A percentile compares a stretch with the other conserved stretches of the same genome.
Evolutionary conservation across 2,329 filamentous ascomycete genomes (phyloP).

Genomic region (Simplicillium aogashimaense): DNA sequence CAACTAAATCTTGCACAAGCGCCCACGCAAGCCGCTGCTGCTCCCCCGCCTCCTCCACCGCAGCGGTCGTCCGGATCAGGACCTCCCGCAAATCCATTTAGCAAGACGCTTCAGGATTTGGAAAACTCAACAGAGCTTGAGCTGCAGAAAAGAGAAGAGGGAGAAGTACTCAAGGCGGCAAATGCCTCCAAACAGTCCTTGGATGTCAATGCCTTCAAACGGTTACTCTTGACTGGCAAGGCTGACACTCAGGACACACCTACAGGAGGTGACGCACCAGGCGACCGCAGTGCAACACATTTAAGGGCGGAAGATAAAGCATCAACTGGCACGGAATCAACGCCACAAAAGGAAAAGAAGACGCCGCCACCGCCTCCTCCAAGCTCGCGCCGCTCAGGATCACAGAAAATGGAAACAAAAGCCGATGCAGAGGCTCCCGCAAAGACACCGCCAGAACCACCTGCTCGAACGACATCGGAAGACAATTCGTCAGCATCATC

Average conservation of each 20-base stretch:
- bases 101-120: slow-evolving; percentile 42
- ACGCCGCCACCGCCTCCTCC: slow-evolving; percentile 62
- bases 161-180: slow-evolving; percentile 19
- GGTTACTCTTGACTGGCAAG: slow-evolving; percentile 65
- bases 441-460: slow-evolving; percentile 9
- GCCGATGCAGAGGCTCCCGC: slow-evolving; percentile 22
- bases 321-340: background rate
- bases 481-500: slow-evolving; percentile 20
- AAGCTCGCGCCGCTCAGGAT: slow-evolving; percentile 68
- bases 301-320: background rate
- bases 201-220: slow-evolving; percentile 71
- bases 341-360: slow-evolving; percentile 33
- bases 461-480: slow-evolving; percentile 20
- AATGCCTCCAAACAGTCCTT: slow-evolving; percentile 36
- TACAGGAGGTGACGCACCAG: background rate
- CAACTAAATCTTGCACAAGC: too few relatives aligned
- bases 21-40: too few relatives aligned
- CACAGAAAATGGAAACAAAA: slow-evolving; percentile 45
- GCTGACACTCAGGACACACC: slow-evolving; percentile 21
- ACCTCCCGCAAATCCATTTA: slow-evolving; percentile 35
- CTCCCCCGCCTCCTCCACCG: too few relatives aligned
- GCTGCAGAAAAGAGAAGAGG: slow-evolving; percentile 19
- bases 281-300: background rate
- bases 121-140: slow-evolving; percentile 26
- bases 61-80: background rate